Conservation (phyloP, 257 asterid genomes). For the Penstemon barbatus region DNA sequence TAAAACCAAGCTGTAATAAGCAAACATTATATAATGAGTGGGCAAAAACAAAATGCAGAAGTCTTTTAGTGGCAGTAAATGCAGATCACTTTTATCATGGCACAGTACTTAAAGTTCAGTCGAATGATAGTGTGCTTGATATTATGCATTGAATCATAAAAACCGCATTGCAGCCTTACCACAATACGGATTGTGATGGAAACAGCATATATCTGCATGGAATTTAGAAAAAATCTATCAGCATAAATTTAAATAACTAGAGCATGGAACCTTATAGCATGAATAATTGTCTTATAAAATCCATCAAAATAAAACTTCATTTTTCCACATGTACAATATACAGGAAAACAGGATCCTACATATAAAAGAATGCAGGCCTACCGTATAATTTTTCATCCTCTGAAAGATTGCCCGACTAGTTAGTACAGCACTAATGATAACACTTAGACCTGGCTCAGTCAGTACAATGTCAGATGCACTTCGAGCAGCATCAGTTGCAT, state of each 20-base stretch:
- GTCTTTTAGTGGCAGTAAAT: neutral
- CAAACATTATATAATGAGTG: neutral
- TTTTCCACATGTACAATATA: neutral
- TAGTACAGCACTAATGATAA: conserved; percentile 34
- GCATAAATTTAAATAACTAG: too few relatives aligned
- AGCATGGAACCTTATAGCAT: neutral
- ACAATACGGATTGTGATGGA: conserved; percentile 36
- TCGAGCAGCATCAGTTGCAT: conserved; percentile 37
- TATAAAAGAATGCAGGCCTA: conserved; percentile 10
- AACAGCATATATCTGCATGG: conserved; percentile 33
- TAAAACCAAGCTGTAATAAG: conserved; percentile 30
- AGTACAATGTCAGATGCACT: conserved; percentile 38
- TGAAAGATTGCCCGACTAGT: conserved; percentile 38
- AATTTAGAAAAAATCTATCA: conserved; percentile 4
- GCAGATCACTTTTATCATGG: neutral
- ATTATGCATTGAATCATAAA: neutral
- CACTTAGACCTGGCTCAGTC: conserved; percentile 37
- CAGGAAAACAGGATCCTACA: neutral
- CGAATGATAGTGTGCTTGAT: neutral
- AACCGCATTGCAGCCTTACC: conserved; percentile 15
- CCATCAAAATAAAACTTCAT: neutral
- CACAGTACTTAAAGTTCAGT: neutral
- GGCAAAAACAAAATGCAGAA: neutral
- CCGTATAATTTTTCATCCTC: conserved; percentile 38
- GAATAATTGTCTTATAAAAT: neutral